Percentiles rank a stretch among this genome's conserved stretches.
Conservation (phyloP, 306 rosid genomes). For the Casuarina cunninghamiana region DNA sequence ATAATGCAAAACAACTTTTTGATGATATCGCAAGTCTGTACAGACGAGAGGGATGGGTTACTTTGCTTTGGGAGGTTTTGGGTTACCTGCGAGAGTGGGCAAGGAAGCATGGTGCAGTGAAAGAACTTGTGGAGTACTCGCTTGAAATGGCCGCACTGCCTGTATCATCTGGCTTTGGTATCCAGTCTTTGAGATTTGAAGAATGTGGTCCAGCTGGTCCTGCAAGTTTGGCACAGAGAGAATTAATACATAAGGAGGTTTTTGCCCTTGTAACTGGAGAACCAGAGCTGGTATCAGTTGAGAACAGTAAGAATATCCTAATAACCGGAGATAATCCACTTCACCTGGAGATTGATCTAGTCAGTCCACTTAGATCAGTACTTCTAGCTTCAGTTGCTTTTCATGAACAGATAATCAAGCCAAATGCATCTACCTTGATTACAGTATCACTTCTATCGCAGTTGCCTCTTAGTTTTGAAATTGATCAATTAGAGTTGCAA, state of each 20-base stretch:
- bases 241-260: slow-evolving; percentile 70
- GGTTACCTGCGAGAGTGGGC: slow-evolving; percentile 91
- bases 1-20: slow-evolving; percentile 64
- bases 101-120: slow-evolving; percentile 52
- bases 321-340: slow-evolving; percentile 50
- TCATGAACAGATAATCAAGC: slow-evolving; percentile 83
- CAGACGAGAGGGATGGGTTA: slow-evolving; percentile 95
- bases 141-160: slow-evolving; percentile 97
- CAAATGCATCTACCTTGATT: slow-evolving; percentile 57
- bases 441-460: slow-evolving; percentile 81
- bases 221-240: slow-evolving; percentile 65
- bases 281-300: slow-evolving; percentile 42
- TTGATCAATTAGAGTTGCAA: slow-evolving; percentile 81
- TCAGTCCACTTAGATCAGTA: slow-evolving; percentile 87
- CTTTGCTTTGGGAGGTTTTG: slow-evolving; percentile 89
- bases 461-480: slow-evolving; percentile 67
- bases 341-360: slow-evolving; percentile 89
- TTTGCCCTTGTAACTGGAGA: slow-evolving; percentile 60
- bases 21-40: slow-evolving; percentile 71
- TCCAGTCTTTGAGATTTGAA: slow-evolving; percentile 46
- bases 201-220: slow-evolving; percentile 85
- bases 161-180: slow-evolving; percentile 54
- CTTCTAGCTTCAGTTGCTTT: slow-evolving; percentile 95
- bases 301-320: slow-evolving; percentile 44
- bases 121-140: slow-evolving; percentile 87